A percentile compares a stretch with the other conserved stretches of the same genome.
These are phyloP conservation scores for Physcia stellaris DNA, from an alignment of 495 filamentous ascomycete species.

Conservation along the genomic window DNA sequence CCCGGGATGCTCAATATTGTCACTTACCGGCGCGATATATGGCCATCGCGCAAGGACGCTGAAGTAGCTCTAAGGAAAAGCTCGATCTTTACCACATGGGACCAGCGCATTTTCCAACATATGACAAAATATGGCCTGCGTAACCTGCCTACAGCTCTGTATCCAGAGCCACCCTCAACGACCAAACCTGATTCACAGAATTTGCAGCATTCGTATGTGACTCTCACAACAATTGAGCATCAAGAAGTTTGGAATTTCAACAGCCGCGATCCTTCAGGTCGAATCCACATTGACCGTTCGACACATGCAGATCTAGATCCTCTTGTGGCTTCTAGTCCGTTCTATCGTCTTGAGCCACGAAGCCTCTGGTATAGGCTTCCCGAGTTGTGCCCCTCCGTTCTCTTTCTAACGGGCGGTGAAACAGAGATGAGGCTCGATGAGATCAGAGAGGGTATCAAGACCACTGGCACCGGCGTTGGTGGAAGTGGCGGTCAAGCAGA, in stretches of 20 bases:
- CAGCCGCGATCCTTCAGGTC: constrained; percentile 22
- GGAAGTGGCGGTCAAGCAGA: constrained; percentile 47
- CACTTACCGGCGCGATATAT: constrained; percentile 43
- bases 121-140: constrained; percentile 42
- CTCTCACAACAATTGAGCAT: constrained; percentile 43
- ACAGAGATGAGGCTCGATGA: constrained; percentile 46
- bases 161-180: constrained; percentile 1
- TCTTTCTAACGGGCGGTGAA: constrained; percentile 66
- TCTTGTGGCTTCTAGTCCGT: constrained; percentile 34
- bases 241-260: constrained; percentile 49
- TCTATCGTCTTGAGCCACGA: constrained; percentile 64
- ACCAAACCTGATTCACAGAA: constrained; percentile 19
- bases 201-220: constrained; percentile 35
- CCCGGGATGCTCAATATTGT: constrained; percentile 18
- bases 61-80: constrained; percentile 31
- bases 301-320: constrained; percentile 35
- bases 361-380: constrained; percentile 50
- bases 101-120: constrained; percentile 42
- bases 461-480: constrained; percentile 46
- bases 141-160: constrained; percentile 33
- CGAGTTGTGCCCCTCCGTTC: constrained; percentile 56
- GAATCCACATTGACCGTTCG: constrained; percentile 23
- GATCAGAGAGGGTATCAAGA: constrained; percentile 26
- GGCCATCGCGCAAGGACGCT: constrained; percentile 41
- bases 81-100: constrained; percentile 47